A percentile compares a stretch with the other conserved stretches of the same genome.
These are phyloP conservation scores for Chlorella variabilis DNA, from an alignment of 163 green algal genomes.

Conservation along the genomic window DNA sequence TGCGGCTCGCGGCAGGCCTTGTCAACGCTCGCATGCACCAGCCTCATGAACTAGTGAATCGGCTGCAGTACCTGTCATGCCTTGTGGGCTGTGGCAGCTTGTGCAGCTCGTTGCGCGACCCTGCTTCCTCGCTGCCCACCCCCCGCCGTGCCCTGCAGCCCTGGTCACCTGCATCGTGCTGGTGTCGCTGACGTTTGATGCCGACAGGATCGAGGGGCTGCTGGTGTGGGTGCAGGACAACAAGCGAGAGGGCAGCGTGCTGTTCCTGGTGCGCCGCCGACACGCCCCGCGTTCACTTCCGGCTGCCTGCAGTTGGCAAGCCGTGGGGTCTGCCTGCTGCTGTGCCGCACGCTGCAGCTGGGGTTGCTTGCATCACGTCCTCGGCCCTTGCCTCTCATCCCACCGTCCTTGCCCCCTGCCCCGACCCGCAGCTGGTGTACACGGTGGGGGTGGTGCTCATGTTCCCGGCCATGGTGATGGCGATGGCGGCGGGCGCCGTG, in stretches of 20 bases:
- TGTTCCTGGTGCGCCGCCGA: conserved; percentile 41
- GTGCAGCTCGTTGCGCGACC: no score
- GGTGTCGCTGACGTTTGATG: conserved; percentile 45
- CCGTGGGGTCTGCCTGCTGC: not conserved
- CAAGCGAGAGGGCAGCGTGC: conserved; percentile 41
- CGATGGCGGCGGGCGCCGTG: conserved; percentile 64
- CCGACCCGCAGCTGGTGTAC: conserved; percentile 29
- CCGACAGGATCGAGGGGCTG: conserved; percentile 44
- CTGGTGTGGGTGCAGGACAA: conserved; percentile 60
- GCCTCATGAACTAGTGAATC: no score
- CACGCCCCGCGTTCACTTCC: not conserved
- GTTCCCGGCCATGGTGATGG: conserved; percentile 58
- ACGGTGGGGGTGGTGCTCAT: conserved; percentile 55
- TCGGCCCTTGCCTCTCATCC: not conserved
- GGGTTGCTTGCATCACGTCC: not conserved
- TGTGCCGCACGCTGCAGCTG: not conserved
- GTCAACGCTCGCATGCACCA: no score
- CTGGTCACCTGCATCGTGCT: conserved; percentile 33
- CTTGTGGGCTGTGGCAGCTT: no score
- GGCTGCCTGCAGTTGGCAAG: not conserved
- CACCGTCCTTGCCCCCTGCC: not conserved
- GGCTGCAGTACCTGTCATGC: no score
- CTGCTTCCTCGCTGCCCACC: no score
- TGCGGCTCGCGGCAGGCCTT: no score
- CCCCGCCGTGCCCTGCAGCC: no score